Conservation (phyloP, 179 eudicot species). For the Silene noctiflora region DNA sequence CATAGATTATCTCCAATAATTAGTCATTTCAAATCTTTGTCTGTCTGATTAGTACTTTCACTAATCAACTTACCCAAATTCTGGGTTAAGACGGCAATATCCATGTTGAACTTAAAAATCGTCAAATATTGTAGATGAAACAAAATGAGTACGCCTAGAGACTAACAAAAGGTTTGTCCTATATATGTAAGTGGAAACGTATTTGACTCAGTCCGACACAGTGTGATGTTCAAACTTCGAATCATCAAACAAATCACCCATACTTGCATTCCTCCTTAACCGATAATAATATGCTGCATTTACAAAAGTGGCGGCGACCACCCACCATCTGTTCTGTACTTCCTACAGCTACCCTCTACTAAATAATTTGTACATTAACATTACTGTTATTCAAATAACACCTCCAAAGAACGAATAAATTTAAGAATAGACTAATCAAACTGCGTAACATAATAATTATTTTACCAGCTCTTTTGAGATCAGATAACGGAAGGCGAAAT, state of each 20-base stretch:
- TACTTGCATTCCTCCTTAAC: slow-evolving; percentile 16
- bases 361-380: slow-evolving; percentile 25
- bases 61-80: background rate
- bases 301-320: slow-evolving; percentile 20
- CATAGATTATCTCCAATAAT: background rate
- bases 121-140: no score
- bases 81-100: no score
- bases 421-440: slow-evolving; percentile 14
- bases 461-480: slow-evolving; percentile 67
- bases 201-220: no score
- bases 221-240: no score
- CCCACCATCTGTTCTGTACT: slow-evolving; percentile 23
- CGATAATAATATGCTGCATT: slow-evolving; percentile 19
- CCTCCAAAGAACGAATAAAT: slow-evolving; percentile 5
- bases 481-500: slow-evolving; percentile 74
- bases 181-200: no score
- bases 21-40: slow-evolving; percentile 16
- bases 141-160: no score
- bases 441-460: slow-evolving; percentile 21
- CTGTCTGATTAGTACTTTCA: background rate
- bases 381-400: slow-evolving; percentile 14
- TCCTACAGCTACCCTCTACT: slow-evolving; percentile 20
- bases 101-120: no score
- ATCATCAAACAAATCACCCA: slow-evolving; percentile 11
- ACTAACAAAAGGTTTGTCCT: no score